These are phyloP conservation scores for Phytophthora sp. DNA, from an alignment of 352 stramenopile genomes.

Conservation along the genomic window DNA sequence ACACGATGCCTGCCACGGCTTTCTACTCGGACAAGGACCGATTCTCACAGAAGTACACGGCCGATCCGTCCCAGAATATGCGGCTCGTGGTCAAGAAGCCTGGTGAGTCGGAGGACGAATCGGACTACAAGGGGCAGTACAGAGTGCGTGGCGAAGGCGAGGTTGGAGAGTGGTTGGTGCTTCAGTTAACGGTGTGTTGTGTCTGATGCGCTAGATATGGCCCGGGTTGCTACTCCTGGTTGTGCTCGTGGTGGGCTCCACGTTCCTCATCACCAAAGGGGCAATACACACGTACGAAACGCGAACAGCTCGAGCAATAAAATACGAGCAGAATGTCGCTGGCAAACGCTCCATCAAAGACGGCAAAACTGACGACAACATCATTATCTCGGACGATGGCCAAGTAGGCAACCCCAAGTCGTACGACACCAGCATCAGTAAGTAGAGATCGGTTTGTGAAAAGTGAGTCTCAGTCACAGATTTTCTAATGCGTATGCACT, in stretches of 20 bases:
- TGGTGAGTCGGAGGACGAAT: slow-evolving; percentile 20
- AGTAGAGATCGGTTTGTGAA: no score
- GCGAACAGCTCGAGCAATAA: slow-evolving; percentile 17
- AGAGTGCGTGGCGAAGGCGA: slow-evolving; percentile 28
- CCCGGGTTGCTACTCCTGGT: slow-evolving; percentile 61
- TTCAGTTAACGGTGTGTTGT: not conserved
- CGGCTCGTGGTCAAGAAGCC: slow-evolving; percentile 41
- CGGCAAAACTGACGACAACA: slow-evolving; percentile 36
- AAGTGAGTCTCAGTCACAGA: no score
- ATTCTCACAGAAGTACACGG: slow-evolving; percentile 12
- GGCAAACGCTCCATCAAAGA: slow-evolving; percentile 56
- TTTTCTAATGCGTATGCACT: no score
- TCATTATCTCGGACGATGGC: slow-evolving; percentile 56
- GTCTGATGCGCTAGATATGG: slow-evolving; percentile 53
- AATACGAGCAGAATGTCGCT: slow-evolving; percentile 45
- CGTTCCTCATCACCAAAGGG: slow-evolving; percentile 43
- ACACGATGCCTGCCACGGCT: slow-evolving; percentile 24
- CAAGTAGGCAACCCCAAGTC: slow-evolving; percentile 70
- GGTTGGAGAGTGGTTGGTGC: slow-evolving; percentile 21
- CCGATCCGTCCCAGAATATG: slow-evolving; percentile 28
- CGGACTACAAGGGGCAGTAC: slow-evolving; percentile 55
- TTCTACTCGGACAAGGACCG: slow-evolving; percentile 39
- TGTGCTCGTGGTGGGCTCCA: slow-evolving; percentile 35
- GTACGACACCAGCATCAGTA: slow-evolving; percentile 51
- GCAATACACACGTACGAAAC: slow-evolving; percentile 38